A percentile compares a stretch with the other conserved stretches of the same genome.
phyloP scores from a whole-genome alignment of 352 stramenopile genomes.

The Thalassiosira pacifica region DNA sequence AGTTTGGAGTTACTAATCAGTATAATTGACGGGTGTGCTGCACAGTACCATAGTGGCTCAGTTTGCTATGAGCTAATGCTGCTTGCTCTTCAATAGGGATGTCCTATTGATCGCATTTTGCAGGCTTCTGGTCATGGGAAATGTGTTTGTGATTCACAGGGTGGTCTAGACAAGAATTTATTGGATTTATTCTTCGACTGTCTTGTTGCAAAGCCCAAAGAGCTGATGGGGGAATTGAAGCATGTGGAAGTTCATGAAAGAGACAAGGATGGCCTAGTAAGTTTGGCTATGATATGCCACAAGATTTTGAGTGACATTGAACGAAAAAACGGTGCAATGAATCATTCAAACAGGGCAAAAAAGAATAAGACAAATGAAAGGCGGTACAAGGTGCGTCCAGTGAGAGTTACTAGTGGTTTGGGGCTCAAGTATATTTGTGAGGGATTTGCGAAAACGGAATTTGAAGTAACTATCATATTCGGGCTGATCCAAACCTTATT shows the following conservation, averaged over 20 bases:
- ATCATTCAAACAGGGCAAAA: too few species aligned
- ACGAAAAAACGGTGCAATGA: too few species aligned
- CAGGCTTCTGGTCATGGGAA: not conserved
- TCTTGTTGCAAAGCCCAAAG: not conserved
- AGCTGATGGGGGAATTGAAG: not conserved
- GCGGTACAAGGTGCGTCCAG: too few species aligned
- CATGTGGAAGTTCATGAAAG: too few species aligned
- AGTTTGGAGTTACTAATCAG: not conserved
- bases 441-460: too few species aligned
- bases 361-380: too few species aligned
- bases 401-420: too few species aligned
- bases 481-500: not conserved
- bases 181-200: too few species aligned
- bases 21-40: not conserved
- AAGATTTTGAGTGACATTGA: too few species aligned
- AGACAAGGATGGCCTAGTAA: not conserved
- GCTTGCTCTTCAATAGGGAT: not conserved
- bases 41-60: not conserved
- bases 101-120: not conserved
- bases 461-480: too few species aligned
- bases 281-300: not conserved
- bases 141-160: not conserved
- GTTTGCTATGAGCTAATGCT: not conserved
- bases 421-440: too few species aligned
- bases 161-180: too few species aligned